Evolutionary conservation across 2,329 filamentous ascomycete species (phyloP).

Genomic region (Metarhizium anisopliae): DNA sequence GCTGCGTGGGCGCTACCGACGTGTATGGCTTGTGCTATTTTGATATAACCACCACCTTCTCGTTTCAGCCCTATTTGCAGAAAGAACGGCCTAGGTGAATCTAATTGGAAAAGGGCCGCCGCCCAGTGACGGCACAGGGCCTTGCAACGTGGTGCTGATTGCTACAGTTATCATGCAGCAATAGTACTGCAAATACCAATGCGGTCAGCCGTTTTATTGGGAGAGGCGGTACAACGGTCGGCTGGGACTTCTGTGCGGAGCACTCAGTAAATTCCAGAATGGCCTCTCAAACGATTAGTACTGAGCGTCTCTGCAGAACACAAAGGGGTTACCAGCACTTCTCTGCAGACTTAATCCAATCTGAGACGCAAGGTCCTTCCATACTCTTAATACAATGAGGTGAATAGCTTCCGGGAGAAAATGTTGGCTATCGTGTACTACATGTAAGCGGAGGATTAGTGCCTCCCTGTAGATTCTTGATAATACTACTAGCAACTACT

Average conservation of each 20-base stretch:
- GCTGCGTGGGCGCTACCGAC: no score
- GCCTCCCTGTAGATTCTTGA: no score
- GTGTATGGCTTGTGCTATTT: not conserved
- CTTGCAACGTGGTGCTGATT: not conserved
- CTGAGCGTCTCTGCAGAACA: not conserved
- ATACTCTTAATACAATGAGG: no score
- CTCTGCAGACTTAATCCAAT: no score
- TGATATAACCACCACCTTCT: not conserved
- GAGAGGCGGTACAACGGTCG: not conserved
- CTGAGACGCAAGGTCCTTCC: no score
- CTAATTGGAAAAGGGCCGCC: not conserved
- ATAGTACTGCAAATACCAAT: not conserved
- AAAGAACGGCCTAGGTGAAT: not conserved
- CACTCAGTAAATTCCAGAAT: no score
- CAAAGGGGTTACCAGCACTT: no score
- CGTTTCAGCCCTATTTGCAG: not conserved
- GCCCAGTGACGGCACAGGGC: not conserved
- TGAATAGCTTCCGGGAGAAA: no score
- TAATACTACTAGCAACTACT: no score
- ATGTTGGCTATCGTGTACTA: no score
- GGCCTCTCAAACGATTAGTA: no score
- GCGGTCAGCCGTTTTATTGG: not conserved
- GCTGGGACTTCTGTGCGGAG: not conserved
- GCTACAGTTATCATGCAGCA: not conserved
- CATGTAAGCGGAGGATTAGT: no score